Percentiles rank a stretch among this genome's conserved stretches.
Evolutionary conservation across 1,284 basidiomycete species (phyloP).

Genomic region (Ceratobasidium sp.): DNA sequence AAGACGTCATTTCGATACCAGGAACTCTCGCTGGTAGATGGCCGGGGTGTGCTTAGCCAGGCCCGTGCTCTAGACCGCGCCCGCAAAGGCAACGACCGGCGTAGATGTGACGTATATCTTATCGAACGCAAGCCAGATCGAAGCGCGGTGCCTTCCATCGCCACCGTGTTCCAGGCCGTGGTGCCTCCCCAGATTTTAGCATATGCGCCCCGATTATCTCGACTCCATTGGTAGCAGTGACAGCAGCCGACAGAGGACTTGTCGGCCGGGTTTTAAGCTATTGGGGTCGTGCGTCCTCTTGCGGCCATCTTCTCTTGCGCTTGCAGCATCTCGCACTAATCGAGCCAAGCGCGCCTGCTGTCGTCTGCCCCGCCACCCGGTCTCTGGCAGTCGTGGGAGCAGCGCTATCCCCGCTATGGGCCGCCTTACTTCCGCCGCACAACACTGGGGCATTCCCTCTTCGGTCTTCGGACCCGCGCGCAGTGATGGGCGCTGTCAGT

Average conservation of each 20-base stretch:
- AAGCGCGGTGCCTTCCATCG: slow-evolving; percentile 17
- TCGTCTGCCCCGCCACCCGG: background rate
- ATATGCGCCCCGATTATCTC: slow-evolving; percentile 26
- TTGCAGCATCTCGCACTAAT: slow-evolving; percentile 4
- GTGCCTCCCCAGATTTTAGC: slow-evolving; percentile 34
- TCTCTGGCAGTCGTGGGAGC: background rate
- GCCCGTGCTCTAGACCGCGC: slow-evolving; percentile 23
- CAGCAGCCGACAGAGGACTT: too few relatives aligned
- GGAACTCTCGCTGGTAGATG: slow-evolving; percentile 4
- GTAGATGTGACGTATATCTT: slow-evolving; percentile 19
- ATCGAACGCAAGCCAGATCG: slow-evolving; percentile 7
- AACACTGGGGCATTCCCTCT: too few relatives aligned
- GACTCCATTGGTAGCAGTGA: background rate
- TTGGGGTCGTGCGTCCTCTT: too few relatives aligned
- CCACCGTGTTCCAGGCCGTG: background rate
- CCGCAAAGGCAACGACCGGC: slow-evolving; percentile 1
- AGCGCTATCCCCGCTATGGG: background rate
- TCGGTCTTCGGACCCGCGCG: too few relatives aligned
- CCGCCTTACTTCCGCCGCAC: background rate
- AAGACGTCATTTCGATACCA: slow-evolving; percentile 12
- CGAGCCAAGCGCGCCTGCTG: background rate
- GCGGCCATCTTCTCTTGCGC: too few relatives aligned
- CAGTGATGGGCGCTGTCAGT: too few relatives aligned
- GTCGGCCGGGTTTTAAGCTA: slow-evolving; percentile 34
- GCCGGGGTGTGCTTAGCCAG: background rate